These are phyloP conservation scores for Eucalyptus sp. DNA, from an alignment of 345 rosid species.

Conservation along the genomic window DNA sequence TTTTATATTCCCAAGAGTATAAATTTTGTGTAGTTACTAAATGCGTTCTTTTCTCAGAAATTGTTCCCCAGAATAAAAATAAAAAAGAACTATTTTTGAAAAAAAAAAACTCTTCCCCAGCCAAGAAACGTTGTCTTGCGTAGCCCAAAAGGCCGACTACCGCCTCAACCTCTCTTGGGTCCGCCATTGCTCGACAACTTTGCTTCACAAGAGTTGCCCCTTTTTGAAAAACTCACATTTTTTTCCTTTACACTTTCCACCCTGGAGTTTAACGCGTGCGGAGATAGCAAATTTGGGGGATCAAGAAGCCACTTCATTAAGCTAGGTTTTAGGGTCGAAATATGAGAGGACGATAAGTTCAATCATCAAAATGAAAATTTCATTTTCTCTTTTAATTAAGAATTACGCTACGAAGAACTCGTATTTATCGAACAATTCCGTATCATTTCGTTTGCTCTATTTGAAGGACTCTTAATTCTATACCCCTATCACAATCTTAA, in stretches of 20 bases:
- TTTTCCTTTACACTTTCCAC: not conserved
- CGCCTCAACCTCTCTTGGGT: not conserved
- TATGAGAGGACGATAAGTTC: not conserved
- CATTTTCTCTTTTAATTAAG: not conserved
- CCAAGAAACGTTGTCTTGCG: no score
- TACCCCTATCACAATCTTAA: not conserved
- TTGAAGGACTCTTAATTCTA: not conserved
- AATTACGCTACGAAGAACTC: not conserved
- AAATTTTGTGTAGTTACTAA: no score
- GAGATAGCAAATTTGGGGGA: not conserved
- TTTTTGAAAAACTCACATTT: not conserved
- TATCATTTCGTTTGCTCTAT: not conserved
- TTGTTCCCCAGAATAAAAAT: no score
- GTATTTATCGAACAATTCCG: not conserved
- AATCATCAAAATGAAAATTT: rapidly evolving
- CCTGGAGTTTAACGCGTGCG: not conserved
- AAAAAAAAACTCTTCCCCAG: no score
- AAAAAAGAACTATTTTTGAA: no score
- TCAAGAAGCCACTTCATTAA: not conserved
- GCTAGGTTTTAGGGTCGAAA: not conserved
- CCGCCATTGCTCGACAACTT: not conserved
- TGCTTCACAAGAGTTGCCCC: not conserved
- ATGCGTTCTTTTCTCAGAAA: no score
- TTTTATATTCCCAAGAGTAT: no score
- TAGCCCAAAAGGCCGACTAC: not conserved